phyloP scores from a whole-genome alignment of 2,329 filamentous ascomycete genomes.

The Stachybotrys elegans region DNA sequence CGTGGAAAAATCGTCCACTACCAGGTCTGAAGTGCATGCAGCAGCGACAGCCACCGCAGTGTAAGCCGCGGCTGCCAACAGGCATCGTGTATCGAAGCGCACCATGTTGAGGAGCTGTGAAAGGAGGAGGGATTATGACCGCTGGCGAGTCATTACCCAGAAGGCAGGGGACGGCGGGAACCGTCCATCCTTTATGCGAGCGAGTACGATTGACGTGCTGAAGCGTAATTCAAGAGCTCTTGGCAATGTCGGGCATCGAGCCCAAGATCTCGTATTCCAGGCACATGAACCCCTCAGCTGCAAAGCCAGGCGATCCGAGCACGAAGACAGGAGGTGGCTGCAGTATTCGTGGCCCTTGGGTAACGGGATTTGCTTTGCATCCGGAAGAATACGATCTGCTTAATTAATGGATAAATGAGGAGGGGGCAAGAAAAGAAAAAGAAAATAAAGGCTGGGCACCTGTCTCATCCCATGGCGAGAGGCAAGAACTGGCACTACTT shows the following conservation, averaged over 20 bases:
- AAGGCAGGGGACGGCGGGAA: neutral
- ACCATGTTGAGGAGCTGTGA: constrained; percentile 8
- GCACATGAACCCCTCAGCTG: constrained; percentile 7
- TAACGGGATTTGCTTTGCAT: no score
- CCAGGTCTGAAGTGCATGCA: constrained; percentile 21
- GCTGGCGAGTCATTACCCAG: neutral
- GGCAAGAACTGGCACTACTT: no score
- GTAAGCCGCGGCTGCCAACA: constrained; percentile 10
- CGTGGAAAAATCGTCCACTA: constrained; percentile 27
- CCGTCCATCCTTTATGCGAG: neutral
- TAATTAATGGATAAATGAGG: no score
- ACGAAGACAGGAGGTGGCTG: no score
- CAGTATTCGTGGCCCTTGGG: no score
- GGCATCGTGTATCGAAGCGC: constrained; percentile 6
- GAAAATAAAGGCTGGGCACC: no score
- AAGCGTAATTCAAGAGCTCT: constrained; percentile 3
- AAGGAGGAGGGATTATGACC: neutral
- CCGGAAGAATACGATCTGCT: no score
- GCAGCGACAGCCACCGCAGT: constrained; percentile 10
- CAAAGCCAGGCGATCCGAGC: constrained; percentile 4
- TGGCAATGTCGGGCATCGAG: constrained; percentile 7
- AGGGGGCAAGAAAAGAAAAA: no score
- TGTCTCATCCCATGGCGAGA: no score
- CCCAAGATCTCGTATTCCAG: neutral
- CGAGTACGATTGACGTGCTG: neutral